phyloP scores from a whole-genome alignment of 2,329 filamentous ascomycete genomes.

The Neonectria coccinea region DNA sequence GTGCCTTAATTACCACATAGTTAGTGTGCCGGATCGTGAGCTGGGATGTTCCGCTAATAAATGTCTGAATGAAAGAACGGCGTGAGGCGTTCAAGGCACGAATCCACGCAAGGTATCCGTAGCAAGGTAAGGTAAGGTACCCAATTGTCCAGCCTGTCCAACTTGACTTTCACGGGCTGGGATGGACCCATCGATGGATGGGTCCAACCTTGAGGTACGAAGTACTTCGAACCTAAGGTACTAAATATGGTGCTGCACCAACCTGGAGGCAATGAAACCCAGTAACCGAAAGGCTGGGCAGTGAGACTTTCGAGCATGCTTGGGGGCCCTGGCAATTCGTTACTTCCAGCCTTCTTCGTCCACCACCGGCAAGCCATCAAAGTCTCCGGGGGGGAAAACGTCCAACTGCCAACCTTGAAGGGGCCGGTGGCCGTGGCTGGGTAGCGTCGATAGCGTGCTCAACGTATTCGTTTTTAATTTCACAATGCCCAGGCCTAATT shows the following conservation, averaged over 20 bases:
- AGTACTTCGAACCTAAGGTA: neutral
- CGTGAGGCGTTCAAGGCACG: neutral
- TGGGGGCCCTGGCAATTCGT: neutral
- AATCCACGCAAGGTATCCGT: too few species aligned
- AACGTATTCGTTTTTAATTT: constrained; percentile 6
- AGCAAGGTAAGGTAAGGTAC: neutral
- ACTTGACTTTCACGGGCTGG: neutral
- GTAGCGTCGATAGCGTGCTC: constrained; percentile 12
- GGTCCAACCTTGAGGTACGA: neutral
- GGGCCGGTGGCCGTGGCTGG: neutral
- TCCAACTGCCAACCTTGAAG: constrained; percentile 6
- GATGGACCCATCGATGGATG: neutral
- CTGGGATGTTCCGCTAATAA: constrained; percentile 14
- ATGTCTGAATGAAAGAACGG: constrained; percentile 17
- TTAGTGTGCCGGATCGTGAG: constrained; percentile 17
- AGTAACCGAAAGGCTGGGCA: neutral
- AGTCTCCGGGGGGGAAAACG: neutral
- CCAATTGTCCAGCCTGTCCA: constrained; percentile 6
- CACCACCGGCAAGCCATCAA: neutral
- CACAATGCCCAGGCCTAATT: neutral
- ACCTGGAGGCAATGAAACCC: neutral
- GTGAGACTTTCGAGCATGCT: neutral
- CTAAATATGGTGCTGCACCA: neutral
- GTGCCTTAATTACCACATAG: constrained; percentile 15
- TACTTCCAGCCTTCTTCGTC: constrained; percentile 1